Base-by-base conservation (phyloP, 768 basidiomycete genomes). In the Russula sp. region DNA sequence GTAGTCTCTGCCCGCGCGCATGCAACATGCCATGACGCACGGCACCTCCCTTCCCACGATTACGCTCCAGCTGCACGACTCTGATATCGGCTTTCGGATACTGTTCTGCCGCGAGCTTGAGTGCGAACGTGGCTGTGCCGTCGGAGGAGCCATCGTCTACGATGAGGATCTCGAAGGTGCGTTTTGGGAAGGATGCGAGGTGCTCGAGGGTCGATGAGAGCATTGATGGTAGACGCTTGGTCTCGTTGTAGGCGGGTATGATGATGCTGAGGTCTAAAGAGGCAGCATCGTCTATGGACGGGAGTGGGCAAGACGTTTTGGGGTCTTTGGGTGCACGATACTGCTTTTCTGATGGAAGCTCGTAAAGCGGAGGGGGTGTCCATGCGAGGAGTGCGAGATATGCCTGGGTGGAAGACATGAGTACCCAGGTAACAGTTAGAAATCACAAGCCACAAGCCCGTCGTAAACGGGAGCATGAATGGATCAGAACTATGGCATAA, bases 201-300 rank as follows among this genome's bases (percentile, higher is more conserved):
- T 91, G 86, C 20, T 79, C 78, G 61, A 97, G 78, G 11, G 93
- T 85, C 11, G 86, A 84, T 1, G 80, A 76, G 71, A 98, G 83
- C 95, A 98, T 98, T 51, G 78, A 73, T 0, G 87, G 89, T n/a
- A 98, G 79, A 20, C 95, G 84, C n/a, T 81, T 76, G 5, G 84
- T 83, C 75, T 97, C 95, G 71, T 97, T 97, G 81, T 86, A 98
- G 0, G 95, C 94, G 13, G 95, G 95, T 11, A 97, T 84, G 69
- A 97, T 81, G 69, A 98, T 81, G 32, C 86, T 86, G 46, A 98
- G 79, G 71, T 88, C 88, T 56, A 93, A 79, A 0, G 82, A 78
- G 49, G 83, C 78, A 0, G 80, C 74, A 58, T 87, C 83, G n/a
- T 79, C 70, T 34, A 90, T 77, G 7, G 77, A 78, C 18, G 85